phyloP scores from a whole-genome alignment of 345 rosid genomes.

The Boechera divaricarpa region DNA sequence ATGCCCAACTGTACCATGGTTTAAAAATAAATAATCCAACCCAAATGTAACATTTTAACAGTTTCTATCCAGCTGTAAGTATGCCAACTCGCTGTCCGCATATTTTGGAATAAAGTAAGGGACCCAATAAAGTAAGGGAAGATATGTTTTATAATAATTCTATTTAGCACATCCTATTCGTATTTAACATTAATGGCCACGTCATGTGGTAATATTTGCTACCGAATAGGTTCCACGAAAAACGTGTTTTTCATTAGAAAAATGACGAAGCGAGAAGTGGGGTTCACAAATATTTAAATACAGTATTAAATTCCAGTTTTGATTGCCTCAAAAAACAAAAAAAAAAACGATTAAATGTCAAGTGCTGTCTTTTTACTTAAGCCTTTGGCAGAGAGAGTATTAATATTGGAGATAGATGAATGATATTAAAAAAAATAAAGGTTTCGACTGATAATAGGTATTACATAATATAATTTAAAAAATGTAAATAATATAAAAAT shows the following conservation, averaged over 20 bases:
- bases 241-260: background rate
- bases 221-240: background rate
- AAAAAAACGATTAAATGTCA: background rate
- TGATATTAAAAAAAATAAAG: background rate
- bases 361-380: background rate
- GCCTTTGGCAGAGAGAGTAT: no score
- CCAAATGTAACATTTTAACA: background rate
- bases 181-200: background rate
- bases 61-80: slow-evolving; percentile 2
- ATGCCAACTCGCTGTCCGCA: background rate
- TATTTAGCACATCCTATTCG: background rate
- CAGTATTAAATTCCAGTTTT: background rate
- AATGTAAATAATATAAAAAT: no score
- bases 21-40: no score
- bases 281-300: background rate
- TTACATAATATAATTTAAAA: no score
- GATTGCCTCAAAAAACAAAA: background rate
- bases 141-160: no score
- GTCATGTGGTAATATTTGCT: background rate
- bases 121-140: no score
- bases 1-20: background rate
- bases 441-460: no score
- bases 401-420: background rate
- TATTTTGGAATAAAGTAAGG: background rate
- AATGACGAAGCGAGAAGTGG: background rate